A percentile compares a stretch with the other conserved stretches of the same genome.
Evolutionary conservation across 495 filamentous ascomycete genomes (phyloP).

Genomic region (Neurospora tetrasperma): DNA sequence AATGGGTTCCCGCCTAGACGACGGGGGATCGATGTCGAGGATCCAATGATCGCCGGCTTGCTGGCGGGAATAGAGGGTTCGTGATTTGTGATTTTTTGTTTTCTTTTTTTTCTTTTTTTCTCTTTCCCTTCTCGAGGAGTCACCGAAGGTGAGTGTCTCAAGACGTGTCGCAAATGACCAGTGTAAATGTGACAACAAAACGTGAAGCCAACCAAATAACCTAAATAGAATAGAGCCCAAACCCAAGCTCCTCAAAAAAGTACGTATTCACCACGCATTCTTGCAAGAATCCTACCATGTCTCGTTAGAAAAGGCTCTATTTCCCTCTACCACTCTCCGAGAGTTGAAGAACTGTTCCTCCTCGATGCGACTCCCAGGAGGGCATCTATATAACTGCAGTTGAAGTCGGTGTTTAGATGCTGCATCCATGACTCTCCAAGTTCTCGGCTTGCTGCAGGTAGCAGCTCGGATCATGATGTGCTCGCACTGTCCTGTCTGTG

Average conservation of each 20-base stretch:
- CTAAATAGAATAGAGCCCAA: neutral
- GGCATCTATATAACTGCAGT: neutral
- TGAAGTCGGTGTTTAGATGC: too few species aligned
- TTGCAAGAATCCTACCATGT: neutral
- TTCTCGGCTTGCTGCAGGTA: neutral
- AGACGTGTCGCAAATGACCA: too few species aligned
- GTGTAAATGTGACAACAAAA: neutral
- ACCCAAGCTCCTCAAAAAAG: neutral
- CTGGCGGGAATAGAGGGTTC: neutral
- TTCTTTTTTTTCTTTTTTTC: neutral
- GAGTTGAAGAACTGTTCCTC: neutral
- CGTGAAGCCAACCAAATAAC: neutral
- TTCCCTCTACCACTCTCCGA: neutral
- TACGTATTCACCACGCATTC: neutral
- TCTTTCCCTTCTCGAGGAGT: neutral
- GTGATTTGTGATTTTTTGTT: neutral
- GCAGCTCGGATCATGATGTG: neutral
- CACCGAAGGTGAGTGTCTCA: neutral
- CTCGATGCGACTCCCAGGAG: neutral
- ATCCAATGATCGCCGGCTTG: neutral
- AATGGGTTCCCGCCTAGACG: neutral
- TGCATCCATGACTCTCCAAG: neutral
- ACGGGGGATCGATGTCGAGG: neutral
- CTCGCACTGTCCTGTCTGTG: neutral
- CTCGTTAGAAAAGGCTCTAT: neutral